phyloP scores from a whole-genome alignment of 106 monocot genomes.

The Posidonia australis region DNA sequence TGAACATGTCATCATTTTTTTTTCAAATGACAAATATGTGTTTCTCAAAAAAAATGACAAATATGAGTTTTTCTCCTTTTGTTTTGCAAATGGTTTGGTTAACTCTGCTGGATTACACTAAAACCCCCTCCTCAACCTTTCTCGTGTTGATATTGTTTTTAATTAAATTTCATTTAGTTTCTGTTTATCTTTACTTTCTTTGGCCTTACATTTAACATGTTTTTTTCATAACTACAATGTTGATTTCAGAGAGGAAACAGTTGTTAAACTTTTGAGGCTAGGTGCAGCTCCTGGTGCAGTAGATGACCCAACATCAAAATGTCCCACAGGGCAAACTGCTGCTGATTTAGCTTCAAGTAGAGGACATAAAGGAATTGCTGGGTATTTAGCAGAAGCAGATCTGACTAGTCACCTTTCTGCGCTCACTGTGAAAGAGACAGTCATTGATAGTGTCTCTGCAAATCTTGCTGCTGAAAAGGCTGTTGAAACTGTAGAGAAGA shows the following conservation, averaged over 20 bases:
- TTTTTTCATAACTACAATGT: neutral
- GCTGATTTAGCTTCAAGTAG: constrained; percentile 63
- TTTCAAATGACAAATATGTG: too few relatives aligned
- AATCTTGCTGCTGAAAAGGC: constrained; percentile 30
- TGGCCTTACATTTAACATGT: too few relatives aligned
- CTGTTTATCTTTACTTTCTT: too few relatives aligned
- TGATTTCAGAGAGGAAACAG: constrained; percentile 48
- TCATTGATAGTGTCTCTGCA: constrained; percentile 17
- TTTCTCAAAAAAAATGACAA: too few relatives aligned
- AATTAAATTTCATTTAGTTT: too few relatives aligned
- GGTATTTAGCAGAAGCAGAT: constrained; percentile 66
- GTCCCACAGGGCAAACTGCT: constrained; percentile 50
- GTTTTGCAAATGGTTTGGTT: too few relatives aligned
- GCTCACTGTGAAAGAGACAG: constrained; percentile 19
- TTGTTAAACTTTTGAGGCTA: constrained; percentile 36
- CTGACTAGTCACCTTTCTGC: constrained; percentile 41
- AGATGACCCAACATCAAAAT: constrained; percentile 55
- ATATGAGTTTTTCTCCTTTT: too few relatives aligned
- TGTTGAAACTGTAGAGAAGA: constrained; percentile 4
- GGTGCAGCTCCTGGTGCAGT: constrained; percentile 55
- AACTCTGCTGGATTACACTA: too few relatives aligned
- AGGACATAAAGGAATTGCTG: constrained; percentile 75
- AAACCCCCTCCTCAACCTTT: neutral
- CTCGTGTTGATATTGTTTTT: neutral
- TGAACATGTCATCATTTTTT: too few relatives aligned